phyloP scores from a whole-genome alignment of 768 basidiomycete species.

The Mrakia blollopis region DNA sequence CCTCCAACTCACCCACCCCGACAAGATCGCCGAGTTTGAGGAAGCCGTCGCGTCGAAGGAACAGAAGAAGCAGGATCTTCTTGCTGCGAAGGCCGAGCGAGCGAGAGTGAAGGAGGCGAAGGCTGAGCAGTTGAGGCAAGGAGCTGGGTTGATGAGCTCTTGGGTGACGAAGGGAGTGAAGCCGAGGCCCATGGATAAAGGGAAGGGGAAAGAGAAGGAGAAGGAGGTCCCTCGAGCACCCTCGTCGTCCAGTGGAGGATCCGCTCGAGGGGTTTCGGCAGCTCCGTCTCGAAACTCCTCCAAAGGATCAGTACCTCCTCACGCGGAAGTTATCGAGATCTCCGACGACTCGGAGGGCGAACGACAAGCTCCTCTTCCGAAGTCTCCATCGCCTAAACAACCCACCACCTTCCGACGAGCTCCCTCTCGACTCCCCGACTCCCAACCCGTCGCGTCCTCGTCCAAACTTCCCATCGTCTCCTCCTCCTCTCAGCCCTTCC shows the following conservation, averaged over 20 bases:
- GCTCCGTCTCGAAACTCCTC: neutral
- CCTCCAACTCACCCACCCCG: slow-evolving; percentile 6
- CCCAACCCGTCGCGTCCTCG: neutral
- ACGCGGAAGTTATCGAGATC: neutral
- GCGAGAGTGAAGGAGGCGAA: slow-evolving; percentile 9
- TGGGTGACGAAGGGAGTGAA: neutral
- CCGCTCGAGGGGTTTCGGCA: neutral
- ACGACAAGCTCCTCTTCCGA: neutral
- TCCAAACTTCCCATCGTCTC: neutral
- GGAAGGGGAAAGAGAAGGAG: slow-evolving; percentile 15
- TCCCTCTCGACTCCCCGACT: neutral
- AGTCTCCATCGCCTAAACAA: neutral
- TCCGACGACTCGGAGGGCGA: slow-evolving; percentile 7
- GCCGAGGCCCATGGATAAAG: neutral
- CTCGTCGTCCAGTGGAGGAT: neutral
- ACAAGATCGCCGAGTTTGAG: neutral
- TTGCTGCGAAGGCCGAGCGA: neutral
- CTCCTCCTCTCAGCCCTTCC: neutral
- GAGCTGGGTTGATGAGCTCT: neutral
- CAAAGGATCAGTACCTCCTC: neutral
- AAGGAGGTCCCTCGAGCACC: slow-evolving; percentile 3
- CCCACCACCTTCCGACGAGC: neutral
- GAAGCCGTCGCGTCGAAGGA: neutral
- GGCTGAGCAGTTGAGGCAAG: neutral
- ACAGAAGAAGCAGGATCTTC: neutral